phyloP scores from a whole-genome alignment of 257 asterid genomes.

The Fraxinus americana region DNA sequence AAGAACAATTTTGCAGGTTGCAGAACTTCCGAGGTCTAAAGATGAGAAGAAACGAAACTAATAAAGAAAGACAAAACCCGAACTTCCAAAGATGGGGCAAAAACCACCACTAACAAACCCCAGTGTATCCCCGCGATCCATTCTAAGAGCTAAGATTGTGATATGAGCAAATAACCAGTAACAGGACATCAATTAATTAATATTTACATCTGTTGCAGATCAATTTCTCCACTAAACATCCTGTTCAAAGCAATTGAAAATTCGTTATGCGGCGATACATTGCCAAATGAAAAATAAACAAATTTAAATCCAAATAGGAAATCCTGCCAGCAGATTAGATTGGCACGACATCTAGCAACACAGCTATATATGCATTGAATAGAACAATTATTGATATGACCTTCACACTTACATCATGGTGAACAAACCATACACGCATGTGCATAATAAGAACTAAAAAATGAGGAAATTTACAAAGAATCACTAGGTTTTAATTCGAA shows the following conservation, averaged over 20 bases:
- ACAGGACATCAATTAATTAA: conserved; percentile 20
- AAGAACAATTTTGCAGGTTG: conserved; percentile 19
- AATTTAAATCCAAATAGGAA: not conserved
- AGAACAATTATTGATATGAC: not conserved
- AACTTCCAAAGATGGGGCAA: conserved; percentile 26
- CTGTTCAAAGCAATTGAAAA: conserved; percentile 35
- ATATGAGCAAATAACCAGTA: conserved; percentile 30
- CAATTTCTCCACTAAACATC: conserved; percentile 31
- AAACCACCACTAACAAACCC: conserved; percentile 70
- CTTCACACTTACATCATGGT: not conserved
- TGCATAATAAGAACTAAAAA: not conserved
- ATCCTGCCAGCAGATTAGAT: not conserved
- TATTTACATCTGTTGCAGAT: conserved; percentile 7
- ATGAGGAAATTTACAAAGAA: not conserved
- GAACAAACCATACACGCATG: conserved; percentile 6
- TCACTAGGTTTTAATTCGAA: not conserved
- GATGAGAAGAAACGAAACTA: conserved; percentile 1
- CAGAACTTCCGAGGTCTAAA: conserved; percentile 23
- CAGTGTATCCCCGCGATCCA: conserved; percentile 67
- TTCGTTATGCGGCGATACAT: not conserved
- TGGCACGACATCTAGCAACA: not conserved
- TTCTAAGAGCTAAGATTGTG: conserved; percentile 21
- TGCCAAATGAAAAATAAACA: not conserved
- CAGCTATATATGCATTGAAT: not conserved
- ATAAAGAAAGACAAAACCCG: conserved; percentile 17